These are phyloP conservation scores for Carpinus viminea DNA, from an alignment of 306 rosid genomes.

Conservation along the genomic window DNA sequence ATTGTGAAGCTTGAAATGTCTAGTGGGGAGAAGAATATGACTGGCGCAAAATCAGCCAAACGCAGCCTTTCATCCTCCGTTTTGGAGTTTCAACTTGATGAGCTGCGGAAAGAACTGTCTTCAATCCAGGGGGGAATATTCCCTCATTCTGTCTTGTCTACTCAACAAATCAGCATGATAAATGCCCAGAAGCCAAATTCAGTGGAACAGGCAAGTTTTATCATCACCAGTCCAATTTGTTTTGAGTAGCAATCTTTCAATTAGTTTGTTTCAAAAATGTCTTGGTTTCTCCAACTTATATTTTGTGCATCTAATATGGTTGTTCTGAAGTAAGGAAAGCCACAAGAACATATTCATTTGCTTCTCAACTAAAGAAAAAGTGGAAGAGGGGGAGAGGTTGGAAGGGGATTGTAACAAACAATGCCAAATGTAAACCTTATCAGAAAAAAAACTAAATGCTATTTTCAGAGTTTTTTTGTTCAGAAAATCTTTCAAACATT, in stretches of 20 bases:
- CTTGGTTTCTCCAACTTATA: neutral
- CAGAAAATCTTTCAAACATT: neutral
- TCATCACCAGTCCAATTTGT: neutral
- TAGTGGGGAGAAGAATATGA: conserved; percentile 47
- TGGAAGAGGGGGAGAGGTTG: neutral
- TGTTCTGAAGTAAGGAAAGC: neutral
- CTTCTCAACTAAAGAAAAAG: neutral
- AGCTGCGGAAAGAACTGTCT: conserved; percentile 72
- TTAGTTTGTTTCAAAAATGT: neutral
- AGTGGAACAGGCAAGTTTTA: conserved; percentile 60
- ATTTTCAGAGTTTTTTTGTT: neutral
- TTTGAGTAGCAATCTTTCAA: neutral
- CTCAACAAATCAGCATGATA: conserved; percentile 73
- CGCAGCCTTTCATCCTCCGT: conserved; percentile 50
- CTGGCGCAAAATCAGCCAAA: conserved; percentile 50
- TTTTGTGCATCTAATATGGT: neutral
- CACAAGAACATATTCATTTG: neutral
- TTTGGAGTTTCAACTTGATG: conserved; percentile 79
- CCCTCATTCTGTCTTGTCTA: conserved; percentile 80
- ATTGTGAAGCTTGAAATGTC: conserved; percentile 60
- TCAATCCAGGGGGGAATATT: conserved; percentile 76
- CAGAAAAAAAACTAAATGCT: neutral
- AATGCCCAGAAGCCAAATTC: conserved; percentile 72
- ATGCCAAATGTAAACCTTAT: neutral
- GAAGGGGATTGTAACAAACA: neutral